Conservation (phyloP, 768 basidiomycete species). For the Calocybe cyanea region DNA sequence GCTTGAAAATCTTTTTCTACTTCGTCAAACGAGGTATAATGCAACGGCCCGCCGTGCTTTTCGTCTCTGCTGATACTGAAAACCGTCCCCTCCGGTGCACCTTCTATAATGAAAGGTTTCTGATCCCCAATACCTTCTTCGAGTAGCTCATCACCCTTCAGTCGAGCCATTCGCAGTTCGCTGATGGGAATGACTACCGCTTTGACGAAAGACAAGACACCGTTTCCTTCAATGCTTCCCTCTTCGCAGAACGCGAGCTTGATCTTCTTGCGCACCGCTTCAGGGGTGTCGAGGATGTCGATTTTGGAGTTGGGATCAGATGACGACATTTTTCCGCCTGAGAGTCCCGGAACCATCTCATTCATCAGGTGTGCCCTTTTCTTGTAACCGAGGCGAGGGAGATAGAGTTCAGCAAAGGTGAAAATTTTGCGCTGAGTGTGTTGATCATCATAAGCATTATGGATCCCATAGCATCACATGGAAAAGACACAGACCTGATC, state of each 20-base stretch:
- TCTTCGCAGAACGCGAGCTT: conserved; percentile 93
- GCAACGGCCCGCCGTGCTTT: conserved; percentile 77
- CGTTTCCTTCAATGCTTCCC: conserved; percentile 85
- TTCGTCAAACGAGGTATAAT: conserved; percentile 65
- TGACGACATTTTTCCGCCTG: conserved; percentile 96
- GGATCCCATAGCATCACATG: not conserved
- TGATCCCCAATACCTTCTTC: conserved; percentile 48
- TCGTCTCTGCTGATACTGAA: conserved; percentile 76
- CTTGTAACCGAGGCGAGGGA: conserved; percentile 86
- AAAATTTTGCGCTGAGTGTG: conserved; percentile 87
- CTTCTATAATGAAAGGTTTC: conserved; percentile 59
- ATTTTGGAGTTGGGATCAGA: conserved; percentile 98
- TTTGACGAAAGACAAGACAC: conserved; percentile 78
- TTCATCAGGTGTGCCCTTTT: conserved; percentile 99
- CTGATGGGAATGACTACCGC: conserved; percentile 89
- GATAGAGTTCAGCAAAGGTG: conserved; percentile 94
- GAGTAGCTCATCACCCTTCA: conserved; percentile 45
- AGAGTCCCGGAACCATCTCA: conserved; percentile 91
- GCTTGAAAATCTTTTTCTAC: conserved; percentile 72
- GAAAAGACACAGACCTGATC: conserved; percentile 79
- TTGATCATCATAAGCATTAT: not conserved
- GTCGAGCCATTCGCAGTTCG: conserved; percentile 63
- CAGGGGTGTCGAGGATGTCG: conserved; percentile 90
- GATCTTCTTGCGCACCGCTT: conserved; percentile 83
- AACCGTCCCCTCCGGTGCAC: conserved; percentile 77